phyloP scores from a whole-genome alignment of 176 grass and related monocot genomes.

The Coix lacrymajobi region DNA sequence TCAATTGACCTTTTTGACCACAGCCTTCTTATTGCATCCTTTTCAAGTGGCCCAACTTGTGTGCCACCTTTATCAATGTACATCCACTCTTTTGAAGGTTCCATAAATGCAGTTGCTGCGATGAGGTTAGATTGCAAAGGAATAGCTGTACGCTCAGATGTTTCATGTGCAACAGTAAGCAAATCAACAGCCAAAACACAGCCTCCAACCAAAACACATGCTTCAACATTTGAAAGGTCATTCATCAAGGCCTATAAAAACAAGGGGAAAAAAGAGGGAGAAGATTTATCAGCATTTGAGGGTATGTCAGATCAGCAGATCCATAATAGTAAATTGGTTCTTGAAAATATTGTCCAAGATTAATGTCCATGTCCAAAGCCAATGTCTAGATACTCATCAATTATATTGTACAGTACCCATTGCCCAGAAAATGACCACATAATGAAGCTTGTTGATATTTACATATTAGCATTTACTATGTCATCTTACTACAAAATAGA shows the following conservation, averaged over 20 bases:
- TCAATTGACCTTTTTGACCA: constrained; percentile 95
- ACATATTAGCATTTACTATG: background rate
- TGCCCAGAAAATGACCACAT: background rate
- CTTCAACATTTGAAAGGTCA: constrained; percentile 96
- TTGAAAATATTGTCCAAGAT: constrained; percentile 10
- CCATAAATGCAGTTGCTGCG: constrained; percentile 89
- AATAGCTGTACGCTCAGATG: constrained; percentile 90
- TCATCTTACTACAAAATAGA: constrained; percentile 16
- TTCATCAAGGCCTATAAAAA: constrained; percentile 81
- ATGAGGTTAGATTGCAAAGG: constrained; percentile 98
- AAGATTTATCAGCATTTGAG: constrained; percentile 34
- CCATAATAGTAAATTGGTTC: background rate
- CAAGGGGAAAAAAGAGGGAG: constrained; percentile 5
- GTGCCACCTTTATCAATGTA: constrained; percentile 86
- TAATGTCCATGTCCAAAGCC: background rate
- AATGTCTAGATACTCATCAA: constrained; percentile 14
- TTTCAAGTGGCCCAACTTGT: constrained; percentile 85
- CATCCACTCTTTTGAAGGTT: constrained; percentile 98
- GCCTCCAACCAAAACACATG: constrained; percentile 89
- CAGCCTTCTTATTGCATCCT: constrained; percentile 89
- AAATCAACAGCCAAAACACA: constrained; percentile 94
- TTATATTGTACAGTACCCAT: constrained; percentile 4
- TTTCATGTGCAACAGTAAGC: constrained; percentile 76
- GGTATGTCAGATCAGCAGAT: background rate
- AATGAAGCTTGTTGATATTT: constrained; percentile 12